Conservation (phyloP, 345 rosid genomes). For the Kernera saxatilis region DNA sequence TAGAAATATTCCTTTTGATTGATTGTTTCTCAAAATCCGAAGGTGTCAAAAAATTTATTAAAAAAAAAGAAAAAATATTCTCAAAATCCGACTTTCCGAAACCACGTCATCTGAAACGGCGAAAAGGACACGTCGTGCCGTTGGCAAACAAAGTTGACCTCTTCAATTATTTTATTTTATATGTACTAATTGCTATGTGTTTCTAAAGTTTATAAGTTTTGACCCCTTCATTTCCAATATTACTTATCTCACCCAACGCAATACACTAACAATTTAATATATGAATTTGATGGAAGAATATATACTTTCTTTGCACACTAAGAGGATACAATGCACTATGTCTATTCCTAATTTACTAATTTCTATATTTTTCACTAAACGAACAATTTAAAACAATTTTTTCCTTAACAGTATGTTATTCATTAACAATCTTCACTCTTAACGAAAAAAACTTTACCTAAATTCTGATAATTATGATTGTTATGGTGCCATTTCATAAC, state of each 20-base stretch:
- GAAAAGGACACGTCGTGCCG: constrained; percentile 3
- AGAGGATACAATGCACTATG: neutral
- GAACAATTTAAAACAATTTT: too few species aligned
- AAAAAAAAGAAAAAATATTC: neutral
- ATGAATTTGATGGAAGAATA: neutral
- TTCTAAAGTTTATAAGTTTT: neutral
- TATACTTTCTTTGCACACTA: neutral
- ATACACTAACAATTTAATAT: neutral
- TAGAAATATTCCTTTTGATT: neutral
- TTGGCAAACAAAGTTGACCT: neutral
- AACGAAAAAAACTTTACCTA: too few species aligned
- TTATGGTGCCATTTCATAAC: neutral
- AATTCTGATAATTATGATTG: too few species aligned
- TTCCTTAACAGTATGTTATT: too few species aligned
- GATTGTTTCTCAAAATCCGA: neutral
- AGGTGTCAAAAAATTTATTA: neutral
- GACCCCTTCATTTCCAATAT: neutral
- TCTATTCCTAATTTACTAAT: neutral
- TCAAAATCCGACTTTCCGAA: neutral
- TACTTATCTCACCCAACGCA: neutral
- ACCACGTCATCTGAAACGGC: constrained; percentile 5
- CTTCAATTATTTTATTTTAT: neutral
- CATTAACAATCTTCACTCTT: too few species aligned
- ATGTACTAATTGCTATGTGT: neutral
- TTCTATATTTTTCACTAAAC: neutral